Evolutionary conservation across 2,329 filamentous ascomycete genomes (phyloP).

Genomic region (Colletotrichum cordylinicola): DNA sequence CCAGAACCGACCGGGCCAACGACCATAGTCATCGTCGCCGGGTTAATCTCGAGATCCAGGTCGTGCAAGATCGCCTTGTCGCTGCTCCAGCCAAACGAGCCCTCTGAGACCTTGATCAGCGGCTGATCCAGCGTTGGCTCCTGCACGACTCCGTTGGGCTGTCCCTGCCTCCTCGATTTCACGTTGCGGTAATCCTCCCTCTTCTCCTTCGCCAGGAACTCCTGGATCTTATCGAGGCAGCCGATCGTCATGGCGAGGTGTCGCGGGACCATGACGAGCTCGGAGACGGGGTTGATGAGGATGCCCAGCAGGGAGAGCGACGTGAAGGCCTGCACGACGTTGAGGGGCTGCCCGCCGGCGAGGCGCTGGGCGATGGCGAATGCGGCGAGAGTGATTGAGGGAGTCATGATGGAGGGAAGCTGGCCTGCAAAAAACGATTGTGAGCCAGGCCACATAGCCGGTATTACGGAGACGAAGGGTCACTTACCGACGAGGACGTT

Average conservation of each 20-base stretch:
- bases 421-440: neutral
- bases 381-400: slow-evolving; percentile 10
- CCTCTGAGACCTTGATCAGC: neutral
- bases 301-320: slow-evolving; percentile 6
- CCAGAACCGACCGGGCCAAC: slow-evolving; percentile 34
- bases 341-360: neutral
- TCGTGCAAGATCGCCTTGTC: neutral
- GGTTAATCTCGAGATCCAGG: neutral
- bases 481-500: neutral
- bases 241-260: slow-evolving; percentile 22
- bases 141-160: accelerated
- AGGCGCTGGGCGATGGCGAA: neutral
- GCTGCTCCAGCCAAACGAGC: neutral
- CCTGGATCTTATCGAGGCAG: slow-evolving; percentile 30
- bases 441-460: neutral
- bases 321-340: slow-evolving; percentile 15
- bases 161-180: too few species aligned
- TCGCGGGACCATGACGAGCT: slow-evolving; percentile 11
- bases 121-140: neutral
- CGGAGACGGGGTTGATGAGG: neutral
- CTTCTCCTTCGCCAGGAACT: slow-evolving; percentile 24
- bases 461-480: accelerated
- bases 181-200: neutral
- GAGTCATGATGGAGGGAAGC: neutral
- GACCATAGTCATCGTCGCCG: neutral